Base-by-base conservation (phyloP, 2,329 filamentous ascomycete species). In the Conoideocrella luteorostrata region DNA sequence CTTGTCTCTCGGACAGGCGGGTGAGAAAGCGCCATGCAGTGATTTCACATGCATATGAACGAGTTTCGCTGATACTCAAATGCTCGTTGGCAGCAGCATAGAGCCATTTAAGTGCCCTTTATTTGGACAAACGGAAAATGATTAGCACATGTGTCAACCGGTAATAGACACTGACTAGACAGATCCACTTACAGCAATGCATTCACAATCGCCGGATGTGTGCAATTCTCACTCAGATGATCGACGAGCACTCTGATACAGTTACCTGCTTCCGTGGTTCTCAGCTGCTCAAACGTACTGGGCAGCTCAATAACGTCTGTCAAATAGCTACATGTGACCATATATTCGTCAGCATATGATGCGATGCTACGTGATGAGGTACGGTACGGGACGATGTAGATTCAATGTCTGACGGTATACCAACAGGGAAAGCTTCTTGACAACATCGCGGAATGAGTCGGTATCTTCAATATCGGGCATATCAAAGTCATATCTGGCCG, bases 21-120 rank as follows among this genome's bases (percentile, higher is more conserved):
- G 79, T 80, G 28, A 90, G 69, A 53, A 88, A 88, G 30, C 86
- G 77, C 83, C 85, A 89, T 29, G 86, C 86, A 12, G 88, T 84
- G 48, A 88, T 85, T 66, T 91, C 86, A 57, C 86, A 90, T 22
- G 84, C 85, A 56, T 80, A 78, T 17, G 83, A 84, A 43, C 86
- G 75, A 12, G 84, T 77, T 45, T 84, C 77, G 45, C 80, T 78
- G 24, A 90, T 65, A 4, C 80, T 80, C 47, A 78, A 77, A 46
- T 84, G 70, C 49, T 85, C 82, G 26, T 73, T 68, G 11, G 77
- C 73, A 20, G 76, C 68, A 48, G 84, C 69, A 55, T 81, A 91
- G 56, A 90, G 84, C 71, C 83, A 87, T 57, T 84, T 86, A 23
- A 89, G 68, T 2, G 84, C 84, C 39, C 84, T 88, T 10, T 21